Evolutionary conservation across 2,329 filamentous ascomycete species (phyloP), one percentile per base, ranked within the genome.

Genomic region (Colletotrichum tofieldiae): DNA sequence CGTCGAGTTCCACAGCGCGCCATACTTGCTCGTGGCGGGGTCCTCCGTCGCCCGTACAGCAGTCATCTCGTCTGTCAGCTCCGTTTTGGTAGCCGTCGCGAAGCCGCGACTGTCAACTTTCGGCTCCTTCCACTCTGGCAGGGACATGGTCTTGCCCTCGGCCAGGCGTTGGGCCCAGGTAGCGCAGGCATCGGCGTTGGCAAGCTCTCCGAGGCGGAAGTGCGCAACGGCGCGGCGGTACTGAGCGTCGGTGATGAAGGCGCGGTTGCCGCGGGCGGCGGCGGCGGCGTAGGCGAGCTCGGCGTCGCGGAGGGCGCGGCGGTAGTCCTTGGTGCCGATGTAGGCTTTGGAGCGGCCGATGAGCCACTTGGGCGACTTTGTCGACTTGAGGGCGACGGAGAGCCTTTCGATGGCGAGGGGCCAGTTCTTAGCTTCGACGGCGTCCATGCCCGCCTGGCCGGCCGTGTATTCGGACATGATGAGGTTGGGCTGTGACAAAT

Each of bases 261-360:
- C 90, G 62, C 93, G 90, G 77, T 92, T 93, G 41, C 89, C 93
- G 51, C 96, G 92, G 74, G 92, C 87, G 35, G 84, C 84, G 3
- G 92, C 92, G 5, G 87, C 83, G 47, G 87, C 82, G 65, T 93
- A 88, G 3, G 91, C 93, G 59, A 87, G 86, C 74, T 94, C 90
- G 47, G 92, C 91, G 81, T 95, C 93, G 49, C 84, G 85, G 55
- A 96, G 88, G 1, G 94, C 93, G 29, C 89, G 86, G 2, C 90
- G 85, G 67, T 90, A 87, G 62, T 90, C 85, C 75, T 86, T 86
- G 2, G 88, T 86, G 71, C 93, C 89, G 61, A 94, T 88, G 79
- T 95, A 92, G 49, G 94, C 94, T 52, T 92, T 94, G 5, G 94
- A 93, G 26, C 96, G 94, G 75, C 93, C 91, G 74, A 96, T 90